These are phyloP conservation scores for Beauveria sp. DNA, from an alignment of 2,329 filamentous ascomycete species.

Conservation along the genomic window DNA sequence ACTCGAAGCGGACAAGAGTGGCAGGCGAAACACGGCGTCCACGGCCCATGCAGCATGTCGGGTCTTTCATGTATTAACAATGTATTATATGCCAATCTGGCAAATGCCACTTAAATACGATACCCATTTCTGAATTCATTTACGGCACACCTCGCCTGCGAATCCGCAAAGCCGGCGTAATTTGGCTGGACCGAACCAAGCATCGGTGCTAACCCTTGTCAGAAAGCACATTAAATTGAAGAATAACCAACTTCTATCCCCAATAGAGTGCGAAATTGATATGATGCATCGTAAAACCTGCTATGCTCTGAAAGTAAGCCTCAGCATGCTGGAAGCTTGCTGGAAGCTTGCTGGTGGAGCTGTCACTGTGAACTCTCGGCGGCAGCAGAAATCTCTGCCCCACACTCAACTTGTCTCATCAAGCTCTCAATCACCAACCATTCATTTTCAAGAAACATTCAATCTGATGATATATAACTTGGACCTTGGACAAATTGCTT, in stretches of 20 bases:
- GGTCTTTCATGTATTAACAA: too few relatives aligned
- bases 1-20: neutral
- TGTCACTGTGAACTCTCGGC: neutral
- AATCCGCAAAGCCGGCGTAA: too few relatives aligned
- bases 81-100: neutral
- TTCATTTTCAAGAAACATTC: neutral
- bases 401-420: conserved; percentile 4
- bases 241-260: neutral
- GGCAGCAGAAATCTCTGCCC: conserved; percentile 1
- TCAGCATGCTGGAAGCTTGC: neutral
- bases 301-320: neutral
- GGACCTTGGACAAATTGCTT: neutral
- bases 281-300: neutral
- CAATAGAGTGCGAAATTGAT: too few relatives aligned
- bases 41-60: neutral
- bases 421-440: neutral
- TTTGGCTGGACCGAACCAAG: too few relatives aligned
- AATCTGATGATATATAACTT: neutral
- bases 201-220: too few relatives aligned
- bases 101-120: neutral
- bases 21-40: neutral
- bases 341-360: neutral
- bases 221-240: too few relatives aligned
- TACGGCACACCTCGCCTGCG: too few relatives aligned
- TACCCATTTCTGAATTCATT: neutral